Evolutionary conservation across 2,329 filamentous ascomycete species (phyloP).

Genomic region (Gnomoniopsis sp.): DNA sequence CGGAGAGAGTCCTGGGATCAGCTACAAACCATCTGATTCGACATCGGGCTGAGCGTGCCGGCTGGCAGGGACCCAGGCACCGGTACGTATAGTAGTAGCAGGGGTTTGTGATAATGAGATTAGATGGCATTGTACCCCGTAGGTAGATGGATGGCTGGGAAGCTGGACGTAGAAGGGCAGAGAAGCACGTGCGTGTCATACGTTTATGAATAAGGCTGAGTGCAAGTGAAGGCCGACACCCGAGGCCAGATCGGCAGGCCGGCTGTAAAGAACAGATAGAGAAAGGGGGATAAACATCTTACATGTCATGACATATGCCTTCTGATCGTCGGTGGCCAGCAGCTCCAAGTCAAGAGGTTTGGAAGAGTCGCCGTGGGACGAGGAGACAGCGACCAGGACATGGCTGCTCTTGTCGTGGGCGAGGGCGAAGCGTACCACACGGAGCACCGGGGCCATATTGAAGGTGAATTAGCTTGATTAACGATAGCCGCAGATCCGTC

Average conservation of each 20-base stretch:
- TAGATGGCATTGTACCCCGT: too few relatives aligned
- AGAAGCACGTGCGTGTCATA: neutral
- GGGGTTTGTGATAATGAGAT: too few relatives aligned
- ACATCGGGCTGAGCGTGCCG: neutral
- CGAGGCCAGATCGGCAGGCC: slow-evolving; percentile 12
- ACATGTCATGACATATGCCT: slow-evolving; percentile 14
- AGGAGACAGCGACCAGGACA: slow-evolving; percentile 12
- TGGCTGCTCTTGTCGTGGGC: neutral
- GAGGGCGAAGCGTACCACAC: neutral
- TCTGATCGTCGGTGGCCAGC: slow-evolving; percentile 10
- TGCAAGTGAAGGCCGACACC: neutral
- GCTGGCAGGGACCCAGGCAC: neutral
- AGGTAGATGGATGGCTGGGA: slow-evolving; percentile 58
- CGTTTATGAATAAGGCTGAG: neutral
- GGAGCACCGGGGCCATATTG: neutral
- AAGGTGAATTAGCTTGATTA: too few relatives aligned
- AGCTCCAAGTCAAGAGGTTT: slow-evolving; percentile 12
- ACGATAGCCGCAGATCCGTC: too few relatives aligned
- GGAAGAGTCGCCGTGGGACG: neutral
- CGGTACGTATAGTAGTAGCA: too few relatives aligned
- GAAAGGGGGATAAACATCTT: neutral
- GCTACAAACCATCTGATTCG: neutral
- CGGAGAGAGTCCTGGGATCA: slow-evolving; percentile 1
- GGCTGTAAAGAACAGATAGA: slow-evolving; percentile 8
- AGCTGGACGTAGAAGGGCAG: slow-evolving; percentile 25